Base-by-base conservation (phyloP, 345 rosid species). In the Sonneratia alba region DNA sequence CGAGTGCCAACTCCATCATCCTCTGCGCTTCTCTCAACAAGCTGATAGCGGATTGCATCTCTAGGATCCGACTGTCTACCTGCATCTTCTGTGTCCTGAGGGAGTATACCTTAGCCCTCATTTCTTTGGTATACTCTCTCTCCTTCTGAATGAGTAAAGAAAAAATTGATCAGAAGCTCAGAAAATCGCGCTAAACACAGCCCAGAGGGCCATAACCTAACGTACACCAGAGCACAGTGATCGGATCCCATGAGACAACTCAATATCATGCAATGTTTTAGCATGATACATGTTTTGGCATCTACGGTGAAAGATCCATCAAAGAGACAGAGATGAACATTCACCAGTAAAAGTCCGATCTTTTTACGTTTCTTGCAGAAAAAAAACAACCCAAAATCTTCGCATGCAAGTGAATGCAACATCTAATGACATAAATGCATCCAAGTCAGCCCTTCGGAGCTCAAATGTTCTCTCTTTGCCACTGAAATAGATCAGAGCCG, bases 21-120 rank as follows among this genome's bases (percentile, higher is more conserved):
- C 75, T 79, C 3, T 73, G 83, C 73, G 85, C 91, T 34, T 89
- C 91, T 71, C 77, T 87, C n/a, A 89, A 70, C 72, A 89, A 84
- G 48, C 75, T 81, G 27, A 87, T 77, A 0, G 83, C 82, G 32
- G 91, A 84, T 48, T 81, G 84, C 87, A 80, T 76, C 76, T 85
- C 88, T 3, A 81, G 69, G 40, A 83, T 45, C 72, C 79, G 78
- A 43, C 86, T 51, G 34, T 84, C 78, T 32, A 79, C 81, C 81
- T 85, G 87, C 88, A 83, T 81, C 56, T 87, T 84, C 40, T 85
- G 81, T 64, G 73, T 79, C 57, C 79, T 73, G 22, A 89, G 72
- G 13, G 77, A 49, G 73, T 77, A 74, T 68, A 87, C 57, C 83
- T 79, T 81, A 1, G 71, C 74, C 72, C 74, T 85, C 82, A 84